Conservation (phyloP, 2,329 filamentous ascomycete species). For the Pseudogymnoascus verrucosus region DNA sequence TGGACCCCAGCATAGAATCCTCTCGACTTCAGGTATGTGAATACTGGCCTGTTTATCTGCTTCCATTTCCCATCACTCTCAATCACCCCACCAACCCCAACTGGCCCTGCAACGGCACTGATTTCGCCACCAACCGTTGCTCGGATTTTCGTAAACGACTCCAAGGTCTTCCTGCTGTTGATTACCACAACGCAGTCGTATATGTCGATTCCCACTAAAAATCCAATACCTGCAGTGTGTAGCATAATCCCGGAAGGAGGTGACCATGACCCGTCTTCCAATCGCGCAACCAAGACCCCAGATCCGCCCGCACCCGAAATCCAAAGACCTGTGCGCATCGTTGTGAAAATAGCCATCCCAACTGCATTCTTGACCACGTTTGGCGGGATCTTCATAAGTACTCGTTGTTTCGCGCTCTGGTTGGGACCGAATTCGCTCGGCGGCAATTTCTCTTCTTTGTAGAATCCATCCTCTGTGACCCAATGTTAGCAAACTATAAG, state of each 20-base stretch:
- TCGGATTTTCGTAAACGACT: conserved; percentile 72
- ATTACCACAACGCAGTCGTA: conserved; percentile 94
- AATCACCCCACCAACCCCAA: conserved; percentile 61
- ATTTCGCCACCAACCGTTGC: conserved; percentile 78
- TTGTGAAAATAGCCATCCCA: conserved; percentile 88
- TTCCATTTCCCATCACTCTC: conserved; percentile 33
- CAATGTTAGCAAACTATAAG: neutral
- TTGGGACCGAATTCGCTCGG: conserved; percentile 28
- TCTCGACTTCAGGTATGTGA: conserved; percentile 81
- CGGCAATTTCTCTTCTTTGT: conserved; percentile 43
- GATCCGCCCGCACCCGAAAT: conserved; percentile 85
- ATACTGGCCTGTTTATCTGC: conserved; percentile 63
- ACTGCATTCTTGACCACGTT: conserved; percentile 83
- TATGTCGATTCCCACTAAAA: conserved; percentile 85
- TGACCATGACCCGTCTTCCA: conserved; percentile 83
- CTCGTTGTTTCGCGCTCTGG: conserved; percentile 44
- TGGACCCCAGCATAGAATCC: conserved; percentile 84
- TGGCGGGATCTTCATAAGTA: conserved; percentile 69
- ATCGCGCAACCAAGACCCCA: conserved; percentile 75
- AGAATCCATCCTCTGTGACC: conserved; percentile 56
- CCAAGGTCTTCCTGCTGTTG: conserved; percentile 75
- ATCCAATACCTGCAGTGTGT: conserved; percentile 81
- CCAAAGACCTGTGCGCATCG: conserved; percentile 90
- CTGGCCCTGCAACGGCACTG: conserved; percentile 66
- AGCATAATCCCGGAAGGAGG: conserved; percentile 85